These are phyloP conservation scores for Aureobasidium mangrovei DNA, from an alignment of 2,329 filamentous ascomycete genomes.

Conservation along the genomic window DNA sequence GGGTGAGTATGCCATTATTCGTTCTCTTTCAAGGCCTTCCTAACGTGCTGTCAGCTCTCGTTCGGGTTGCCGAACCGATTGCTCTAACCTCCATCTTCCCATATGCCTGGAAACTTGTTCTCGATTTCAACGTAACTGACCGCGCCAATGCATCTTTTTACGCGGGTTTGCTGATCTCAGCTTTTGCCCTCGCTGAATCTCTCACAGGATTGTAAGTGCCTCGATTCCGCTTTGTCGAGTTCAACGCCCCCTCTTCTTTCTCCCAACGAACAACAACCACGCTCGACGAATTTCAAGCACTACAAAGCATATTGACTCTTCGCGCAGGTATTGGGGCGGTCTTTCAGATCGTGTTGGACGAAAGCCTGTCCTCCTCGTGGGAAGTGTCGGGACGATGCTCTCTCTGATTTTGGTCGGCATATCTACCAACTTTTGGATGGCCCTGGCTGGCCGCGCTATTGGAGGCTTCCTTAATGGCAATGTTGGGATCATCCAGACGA, in stretches of 20 bases:
- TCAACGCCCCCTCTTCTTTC: too few species aligned
- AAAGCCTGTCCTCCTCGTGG: slow-evolving; percentile 75
- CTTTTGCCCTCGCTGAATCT: slow-evolving; percentile 75
- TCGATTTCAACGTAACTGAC: slow-evolving; percentile 62
- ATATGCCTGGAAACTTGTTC: slow-evolving; percentile 79
- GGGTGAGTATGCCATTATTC: slow-evolving; percentile 48
- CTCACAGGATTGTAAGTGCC: slow-evolving; percentile 59
- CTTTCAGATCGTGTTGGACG: slow-evolving; percentile 75
- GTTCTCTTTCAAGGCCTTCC: background rate
- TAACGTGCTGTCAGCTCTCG: slow-evolving; percentile 56
- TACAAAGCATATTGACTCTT: background rate
- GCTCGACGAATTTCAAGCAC: background rate
- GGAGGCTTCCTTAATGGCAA: slow-evolving; percentile 86
- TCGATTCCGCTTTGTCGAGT: too few species aligned
- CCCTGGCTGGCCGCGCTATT: slow-evolving; percentile 63
- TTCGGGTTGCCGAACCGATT: slow-evolving; percentile 85
- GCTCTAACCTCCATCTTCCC: slow-evolving; percentile 89
- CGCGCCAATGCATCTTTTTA: slow-evolving; percentile 76
- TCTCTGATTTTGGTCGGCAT: slow-evolving; percentile 79
- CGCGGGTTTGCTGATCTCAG: slow-evolving; percentile 77
- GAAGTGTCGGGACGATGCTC: slow-evolving; percentile 72
- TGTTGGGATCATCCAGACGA: slow-evolving; percentile 37
- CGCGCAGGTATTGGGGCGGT: slow-evolving; percentile 60
- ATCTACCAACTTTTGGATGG: slow-evolving; percentile 74
- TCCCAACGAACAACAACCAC: too few species aligned